Conservation (phyloP, 2,329 filamentous ascomycete genomes). For the Colletotrichum sp. region DNA sequence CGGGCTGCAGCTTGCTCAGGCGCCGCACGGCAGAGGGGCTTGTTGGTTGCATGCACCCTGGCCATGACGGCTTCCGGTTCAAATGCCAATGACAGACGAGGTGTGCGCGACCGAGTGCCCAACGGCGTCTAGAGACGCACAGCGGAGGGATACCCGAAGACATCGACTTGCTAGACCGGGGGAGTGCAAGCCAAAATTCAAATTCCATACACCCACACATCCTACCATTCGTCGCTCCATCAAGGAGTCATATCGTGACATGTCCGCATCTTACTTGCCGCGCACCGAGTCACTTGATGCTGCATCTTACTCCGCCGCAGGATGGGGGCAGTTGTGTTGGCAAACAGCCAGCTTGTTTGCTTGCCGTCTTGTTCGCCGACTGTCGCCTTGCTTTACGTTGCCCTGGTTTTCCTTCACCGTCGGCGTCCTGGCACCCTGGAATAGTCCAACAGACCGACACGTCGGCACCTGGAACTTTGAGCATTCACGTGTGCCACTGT, state of each 20-base stretch:
- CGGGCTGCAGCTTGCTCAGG: constrained; percentile 12
- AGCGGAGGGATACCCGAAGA: constrained; percentile 1
- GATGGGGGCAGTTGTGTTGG: constrained; percentile 15
- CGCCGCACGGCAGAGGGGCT: background rate
- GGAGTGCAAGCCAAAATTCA: constrained; percentile 8
- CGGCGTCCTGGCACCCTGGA: background rate
- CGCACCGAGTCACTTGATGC: constrained; percentile 14
- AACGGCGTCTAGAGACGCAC: background rate
- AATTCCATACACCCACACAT: background rate
- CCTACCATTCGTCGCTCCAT: background rate
- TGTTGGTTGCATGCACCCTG: constrained; percentile 8
- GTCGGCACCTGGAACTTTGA: background rate
- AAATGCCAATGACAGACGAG: background rate
- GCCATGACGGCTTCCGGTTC: constrained; percentile 9
- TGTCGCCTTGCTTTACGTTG: background rate
- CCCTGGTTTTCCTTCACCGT: constrained; percentile 1
- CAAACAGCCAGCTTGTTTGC: constrained; percentile 16
- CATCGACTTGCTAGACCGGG: background rate
- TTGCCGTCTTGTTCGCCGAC: background rate
- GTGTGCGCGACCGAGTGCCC: background rate
- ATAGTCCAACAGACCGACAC: background rate
- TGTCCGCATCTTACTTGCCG: constrained; percentile 20
- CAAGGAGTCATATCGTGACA: constrained; percentile 20
- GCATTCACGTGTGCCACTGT: background rate
- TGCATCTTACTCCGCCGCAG: constrained; percentile 17